These are phyloP conservation scores for Vitis vinifera DNA, from an alignment of 164 flowering plant genomes.

Conservation along the genomic window ASM3070453v1 NC_081810.1:20191501-20192000, in stretches of 20 bases:
- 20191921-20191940: slow-evolving; percentile 60
- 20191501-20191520: slow-evolving; percentile 79
- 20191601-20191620: slow-evolving; percentile 86
- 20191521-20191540: slow-evolving; percentile 78
- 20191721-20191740: slow-evolving; percentile 97
- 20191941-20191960: slow-evolving; percentile 94
- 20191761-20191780: slow-evolving; percentile 71
- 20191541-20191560: slow-evolving; percentile 89
- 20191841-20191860: slow-evolving; percentile 79
- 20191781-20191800: slow-evolving; percentile 65
- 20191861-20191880: slow-evolving; percentile 61
- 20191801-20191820: slow-evolving; percentile 83
- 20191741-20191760: slow-evolving; percentile 94
- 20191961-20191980: slow-evolving; percentile 85
- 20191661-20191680: slow-evolving; percentile 81
- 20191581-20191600: slow-evolving; percentile 94
- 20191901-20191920: slow-evolving; percentile 55
- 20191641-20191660: slow-evolving; percentile 79
- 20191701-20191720: slow-evolving; percentile 97
- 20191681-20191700: slow-evolving; percentile 80
- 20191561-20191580: slow-evolving; percentile 95
- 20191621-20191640: slow-evolving; percentile 84
- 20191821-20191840: slow-evolving; percentile 76
- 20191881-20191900: slow-evolving; percentile 46
- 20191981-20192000: slow-evolving; percentile 62